These are phyloP conservation scores for Fusarium hostae DNA, from an alignment of 2,329 filamentous ascomycete genomes.

Conservation along the genomic window DNA sequence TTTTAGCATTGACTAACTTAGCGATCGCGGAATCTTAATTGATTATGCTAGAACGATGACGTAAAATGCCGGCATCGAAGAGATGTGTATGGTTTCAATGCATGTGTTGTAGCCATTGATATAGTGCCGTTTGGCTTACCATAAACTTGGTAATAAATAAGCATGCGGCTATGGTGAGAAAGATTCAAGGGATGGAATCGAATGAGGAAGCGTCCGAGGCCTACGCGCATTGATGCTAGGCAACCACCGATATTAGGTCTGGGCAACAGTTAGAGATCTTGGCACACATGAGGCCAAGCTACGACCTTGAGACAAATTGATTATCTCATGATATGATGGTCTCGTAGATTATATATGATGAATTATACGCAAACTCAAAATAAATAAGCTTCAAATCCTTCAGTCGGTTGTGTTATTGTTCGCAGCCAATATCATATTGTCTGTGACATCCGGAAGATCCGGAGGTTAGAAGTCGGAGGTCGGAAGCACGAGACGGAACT, in stretches of 20 bases:
- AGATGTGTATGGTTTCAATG: background rate
- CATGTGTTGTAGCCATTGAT: background rate
- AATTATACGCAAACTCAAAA: background rate
- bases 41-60: background rate
- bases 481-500: conserved; percentile 4
- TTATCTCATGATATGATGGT: background rate
- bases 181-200: background rate
- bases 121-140: background rate
- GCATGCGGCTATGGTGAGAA: background rate
- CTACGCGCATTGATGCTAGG: background rate
- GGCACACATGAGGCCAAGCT: background rate
- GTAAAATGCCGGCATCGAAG: background rate
- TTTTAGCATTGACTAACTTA: conserved; percentile 2
- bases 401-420: background rate
- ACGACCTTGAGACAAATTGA: background rate
- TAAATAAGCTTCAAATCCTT: background rate
- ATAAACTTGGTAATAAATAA: background rate
- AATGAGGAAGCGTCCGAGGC: background rate
- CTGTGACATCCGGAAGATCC: conserved; percentile 16
- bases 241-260: background rate
- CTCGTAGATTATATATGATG: background rate
- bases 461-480: conserved; percentile 8
- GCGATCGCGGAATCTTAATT: background rate
- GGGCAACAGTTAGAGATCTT: conserved; percentile 1
- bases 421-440: background rate